phyloP scores from a whole-genome alignment of 228 moss, liverwort and hornwort genomes.

The Sphagnum magellanicum region DNA sequence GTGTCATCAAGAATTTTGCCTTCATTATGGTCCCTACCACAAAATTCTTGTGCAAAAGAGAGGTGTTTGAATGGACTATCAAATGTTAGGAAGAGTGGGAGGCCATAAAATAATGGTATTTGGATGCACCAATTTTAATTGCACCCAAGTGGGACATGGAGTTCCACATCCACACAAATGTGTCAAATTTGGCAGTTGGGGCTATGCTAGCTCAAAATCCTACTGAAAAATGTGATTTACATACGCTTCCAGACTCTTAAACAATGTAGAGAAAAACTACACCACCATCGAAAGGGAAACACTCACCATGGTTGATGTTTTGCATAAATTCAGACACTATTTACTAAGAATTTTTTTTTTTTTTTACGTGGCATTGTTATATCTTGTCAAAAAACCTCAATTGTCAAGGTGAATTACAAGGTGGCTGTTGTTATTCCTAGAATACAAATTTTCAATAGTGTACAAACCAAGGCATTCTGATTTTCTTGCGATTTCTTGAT shows the following conservation, averaged over 20 bases:
- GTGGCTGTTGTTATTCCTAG: neutral
- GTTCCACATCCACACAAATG: constrained; percentile 1
- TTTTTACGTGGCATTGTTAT: constrained; percentile 5
- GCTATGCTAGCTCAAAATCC: neutral
- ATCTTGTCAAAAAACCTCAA: constrained; percentile 10
- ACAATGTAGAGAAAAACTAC: no score
- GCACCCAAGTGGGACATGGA: constrained; percentile 3
- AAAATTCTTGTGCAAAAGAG: neutral
- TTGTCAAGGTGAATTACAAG: neutral
- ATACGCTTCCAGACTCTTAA: neutral
- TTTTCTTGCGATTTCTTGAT: no score
- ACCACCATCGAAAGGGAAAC: constrained; percentile 4
- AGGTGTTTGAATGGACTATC: neutral
- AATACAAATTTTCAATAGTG: no score
- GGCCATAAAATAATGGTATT: neutral
- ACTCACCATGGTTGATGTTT: constrained; percentile 10
- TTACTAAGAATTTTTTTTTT: neutral
- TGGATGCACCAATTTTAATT: neutral
- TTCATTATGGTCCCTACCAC: neutral
- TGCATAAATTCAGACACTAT: constrained; percentile 13
- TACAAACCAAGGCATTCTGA: no score
- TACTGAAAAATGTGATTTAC: constrained; percentile 2
- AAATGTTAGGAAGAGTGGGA: neutral
- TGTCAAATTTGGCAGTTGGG: neutral
- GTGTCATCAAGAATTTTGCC: constrained; percentile 1